Percentiles rank a stretch among this genome's conserved stretches.
Conservation (phyloP, 2,329 filamentous ascomycete genomes). For the Diaporthe caulivora region DNA sequence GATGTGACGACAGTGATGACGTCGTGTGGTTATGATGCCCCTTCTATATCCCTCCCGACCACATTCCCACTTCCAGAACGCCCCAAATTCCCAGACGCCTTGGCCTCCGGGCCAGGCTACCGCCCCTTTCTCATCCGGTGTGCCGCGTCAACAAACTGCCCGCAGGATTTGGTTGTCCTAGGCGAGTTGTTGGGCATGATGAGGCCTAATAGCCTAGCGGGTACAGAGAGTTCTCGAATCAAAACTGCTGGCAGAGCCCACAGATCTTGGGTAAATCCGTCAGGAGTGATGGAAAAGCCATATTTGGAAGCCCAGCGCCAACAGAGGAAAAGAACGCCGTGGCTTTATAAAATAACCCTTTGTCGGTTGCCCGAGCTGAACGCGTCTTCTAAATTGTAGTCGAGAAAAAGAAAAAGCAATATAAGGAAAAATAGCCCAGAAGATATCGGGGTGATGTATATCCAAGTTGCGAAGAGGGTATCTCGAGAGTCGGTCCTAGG, state of each 20-base stretch:
- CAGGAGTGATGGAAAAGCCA: neutral
- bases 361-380: constrained; percentile 40
- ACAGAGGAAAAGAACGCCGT: constrained; percentile 31
- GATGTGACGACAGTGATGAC: constrained; percentile 8
- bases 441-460: constrained; percentile 25
- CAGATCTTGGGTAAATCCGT: neutral
- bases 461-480: constrained; percentile 39
- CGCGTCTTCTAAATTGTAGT: constrained; percentile 37
- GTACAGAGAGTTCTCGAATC: neutral
- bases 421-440: constrained; percentile 30
- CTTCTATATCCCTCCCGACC: constrained; percentile 10
- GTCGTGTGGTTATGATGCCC: neutral
- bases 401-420: constrained; percentile 20
- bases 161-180: neutral
- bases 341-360: constrained; percentile 33
- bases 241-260: neutral
- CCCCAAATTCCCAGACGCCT: constrained; percentile 20
- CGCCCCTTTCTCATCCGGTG: neutral
- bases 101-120: neutral
- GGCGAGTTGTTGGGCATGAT: neutral
- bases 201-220: neutral
- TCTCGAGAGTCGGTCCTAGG: constrained; percentile 29
- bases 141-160: neutral
- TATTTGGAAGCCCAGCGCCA: constrained; percentile 6
- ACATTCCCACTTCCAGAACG: constrained; percentile 20